Evolutionary conservation across 2,329 filamentous ascomycete genomes (phyloP), one percentile per base, ranked within the genome.

Genomic region (Talaromyces sp.): DNA sequence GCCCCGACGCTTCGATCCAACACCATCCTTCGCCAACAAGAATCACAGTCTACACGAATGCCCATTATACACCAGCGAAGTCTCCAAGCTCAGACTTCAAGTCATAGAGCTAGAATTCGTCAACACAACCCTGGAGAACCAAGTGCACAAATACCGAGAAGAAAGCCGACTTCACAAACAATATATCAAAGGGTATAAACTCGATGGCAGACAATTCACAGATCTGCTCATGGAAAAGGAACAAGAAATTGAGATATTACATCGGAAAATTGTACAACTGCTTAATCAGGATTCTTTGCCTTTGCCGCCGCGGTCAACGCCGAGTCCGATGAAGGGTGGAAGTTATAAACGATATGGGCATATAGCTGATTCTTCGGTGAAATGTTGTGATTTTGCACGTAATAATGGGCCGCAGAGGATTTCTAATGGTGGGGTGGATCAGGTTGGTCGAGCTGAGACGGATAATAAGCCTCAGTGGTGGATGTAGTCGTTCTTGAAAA

Each of bases 151-250:
- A 66, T 80, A 81, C 62, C 73, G 82, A 39, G 71, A 78, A n/a
- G 81, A 83, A 57, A 82, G 82, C 62, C 78, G 82, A 27, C 75
- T 80, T 59, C 82, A 81, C 73, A 83, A 82, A 69, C 75, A 83
- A 35, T 81, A 84, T 61, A 75, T 82, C 61, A 78, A 76, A 60
- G 79, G 79, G 16, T 83, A 82, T 71, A 81, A 78, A 68, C 75
- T 76, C 60, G 74, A 77, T 37, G 68, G 77, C 16, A 72, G 68
- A 65, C 70, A 66, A 8, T 73, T 71, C 5, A 68, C 72, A 16
- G 60, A 63, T 31, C 62, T 68, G 43, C 66, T 73, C 11, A 43
- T 47, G 45, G 69, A 71, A 35, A 69, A 68, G 33, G 67, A 71
- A n/a, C 69, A 71, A 6, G 70, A 73, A 58, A 72, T 79, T 45